Evolutionary conservation across 2,329 filamentous ascomycete genomes (phyloP).

Genomic region (Coniochaeta sp.): DNA sequence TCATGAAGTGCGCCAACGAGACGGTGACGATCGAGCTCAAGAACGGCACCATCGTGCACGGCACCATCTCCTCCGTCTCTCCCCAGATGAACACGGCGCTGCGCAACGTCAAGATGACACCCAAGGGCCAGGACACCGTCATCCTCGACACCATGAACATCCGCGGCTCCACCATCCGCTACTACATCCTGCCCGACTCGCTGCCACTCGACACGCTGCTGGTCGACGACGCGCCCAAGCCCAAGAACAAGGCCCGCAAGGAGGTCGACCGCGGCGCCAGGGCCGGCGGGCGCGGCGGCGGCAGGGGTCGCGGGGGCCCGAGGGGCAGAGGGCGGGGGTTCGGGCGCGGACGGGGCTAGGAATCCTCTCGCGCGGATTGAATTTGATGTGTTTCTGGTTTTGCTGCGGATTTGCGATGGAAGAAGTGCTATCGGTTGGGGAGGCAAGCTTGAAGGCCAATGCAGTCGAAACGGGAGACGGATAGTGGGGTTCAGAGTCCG

Average conservation of each 20-base stretch:
- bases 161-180: slow-evolving; percentile 41
- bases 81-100: slow-evolving; percentile 98
- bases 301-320: slow-evolving; percentile 34
- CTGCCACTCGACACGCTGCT: slow-evolving; percentile 91
- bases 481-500: background rate
- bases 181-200: slow-evolving; percentile 93
- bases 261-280: slow-evolving; percentile 59
- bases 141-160: slow-evolving; percentile 94
- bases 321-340: slow-evolving; percentile 25
- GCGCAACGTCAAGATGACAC: slow-evolving; percentile 94
- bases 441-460: no score
- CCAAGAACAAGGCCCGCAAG: slow-evolving; percentile 99
- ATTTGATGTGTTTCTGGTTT: background rate
- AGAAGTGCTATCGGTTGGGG: no score
- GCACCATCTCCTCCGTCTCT: slow-evolving; percentile 92
- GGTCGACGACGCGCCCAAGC: slow-evolving; percentile 94
- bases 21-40: slow-evolving; percentile 98
- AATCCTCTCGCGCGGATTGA: no score
- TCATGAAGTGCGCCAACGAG: slow-evolving; percentile 99
- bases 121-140: slow-evolving; percentile 79
- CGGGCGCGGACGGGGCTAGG: slow-evolving; percentile 10
- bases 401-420: background rate
- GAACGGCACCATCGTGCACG: slow-evolving; percentile 95
- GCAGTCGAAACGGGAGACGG: background rate
- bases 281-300: slow-evolving; percentile 44